These are phyloP conservation scores for Aureobasidium sp. DNA, from an alignment of 2,329 filamentous ascomycete genomes.

Conservation along the genomic window DNA sequence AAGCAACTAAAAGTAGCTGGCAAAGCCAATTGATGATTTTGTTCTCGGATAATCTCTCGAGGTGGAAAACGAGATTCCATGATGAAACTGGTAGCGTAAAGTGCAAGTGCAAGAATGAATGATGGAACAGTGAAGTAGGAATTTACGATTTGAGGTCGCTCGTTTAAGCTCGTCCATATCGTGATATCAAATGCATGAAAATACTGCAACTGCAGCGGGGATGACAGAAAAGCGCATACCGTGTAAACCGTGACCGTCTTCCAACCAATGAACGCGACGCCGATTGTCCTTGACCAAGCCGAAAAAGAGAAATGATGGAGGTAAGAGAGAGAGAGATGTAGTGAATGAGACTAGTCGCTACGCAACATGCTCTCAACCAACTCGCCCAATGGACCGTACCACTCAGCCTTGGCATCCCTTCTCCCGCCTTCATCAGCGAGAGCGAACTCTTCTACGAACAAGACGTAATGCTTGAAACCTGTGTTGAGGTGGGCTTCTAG, in stretches of 20 bases:
- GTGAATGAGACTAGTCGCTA: conserved; percentile 71
- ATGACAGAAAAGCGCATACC: conserved; percentile 10
- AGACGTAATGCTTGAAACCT: conserved; percentile 99
- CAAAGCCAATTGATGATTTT: not conserved
- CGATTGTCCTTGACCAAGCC: not conserved
- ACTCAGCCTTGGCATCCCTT: conserved; percentile 64
- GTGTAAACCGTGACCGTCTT: not conserved
- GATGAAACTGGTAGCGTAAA: not conserved
- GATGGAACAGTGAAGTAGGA: not conserved
- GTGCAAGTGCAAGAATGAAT: not conserved
- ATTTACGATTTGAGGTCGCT: not conserved
- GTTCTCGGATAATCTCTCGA: not conserved
- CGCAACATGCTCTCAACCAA: conserved; percentile 98
- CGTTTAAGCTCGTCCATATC: conserved; percentile 2
- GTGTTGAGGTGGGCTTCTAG: conserved; percentile 98
- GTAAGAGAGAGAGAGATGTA: conserved; percentile 15
- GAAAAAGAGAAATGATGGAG: not conserved
- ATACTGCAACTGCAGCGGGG: not conserved
- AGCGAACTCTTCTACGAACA: conserved; percentile 98
- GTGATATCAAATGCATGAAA: not conserved
- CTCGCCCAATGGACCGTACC: conserved; percentile 96
- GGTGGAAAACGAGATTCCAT: not conserved
- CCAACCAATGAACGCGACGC: not conserved
- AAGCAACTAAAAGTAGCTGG: no score
- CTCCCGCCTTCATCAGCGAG: conserved; percentile 75